Percentiles rank a stretch among this genome's conserved stretches.
These are phyloP conservation scores for Yarrowia sp. DNA, from an alignment of 805 yeast genomes.

Conservation along the genomic window DNA sequence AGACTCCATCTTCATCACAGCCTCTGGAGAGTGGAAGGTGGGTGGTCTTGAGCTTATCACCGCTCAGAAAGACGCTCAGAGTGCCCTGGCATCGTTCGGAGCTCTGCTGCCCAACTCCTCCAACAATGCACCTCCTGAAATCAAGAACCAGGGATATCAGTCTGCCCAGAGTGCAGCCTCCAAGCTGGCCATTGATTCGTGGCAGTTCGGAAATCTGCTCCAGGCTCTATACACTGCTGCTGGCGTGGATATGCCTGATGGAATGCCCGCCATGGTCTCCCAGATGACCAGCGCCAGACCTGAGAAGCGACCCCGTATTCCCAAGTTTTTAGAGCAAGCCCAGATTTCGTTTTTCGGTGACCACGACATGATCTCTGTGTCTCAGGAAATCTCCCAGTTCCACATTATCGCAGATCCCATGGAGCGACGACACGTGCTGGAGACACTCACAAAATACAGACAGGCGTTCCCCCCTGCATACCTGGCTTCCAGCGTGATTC, in stretches of 20 bases:
- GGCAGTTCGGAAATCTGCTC: constrained; percentile 54
- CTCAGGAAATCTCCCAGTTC: constrained; percentile 11
- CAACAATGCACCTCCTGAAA: constrained; percentile 52
- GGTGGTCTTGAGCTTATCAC: constrained; percentile 75
- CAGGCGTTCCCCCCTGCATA: constrained; percentile 48
- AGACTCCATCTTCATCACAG: constrained; percentile 60
- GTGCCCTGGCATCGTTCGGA: neutral
- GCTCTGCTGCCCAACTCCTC: constrained; percentile 14
- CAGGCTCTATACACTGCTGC: neutral
- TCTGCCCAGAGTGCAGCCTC: constrained; percentile 35
- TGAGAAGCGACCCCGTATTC: constrained; percentile 6
- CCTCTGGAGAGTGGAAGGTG: constrained; percentile 75
- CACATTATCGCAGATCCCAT: constrained; percentile 12
- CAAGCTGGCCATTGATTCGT: constrained; percentile 52
- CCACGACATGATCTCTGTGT: constrained; percentile 15
- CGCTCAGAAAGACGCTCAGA: constrained; percentile 44
- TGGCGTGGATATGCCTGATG: constrained; percentile 13
- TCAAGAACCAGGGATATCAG: constrained; percentile 45
- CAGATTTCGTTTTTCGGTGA: constrained; percentile 7
- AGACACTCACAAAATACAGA: neutral
- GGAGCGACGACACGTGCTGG: neutral
- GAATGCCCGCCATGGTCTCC: constrained; percentile 8
- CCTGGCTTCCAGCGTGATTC: constrained; percentile 61
- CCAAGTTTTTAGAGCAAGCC: constrained; percentile 15
- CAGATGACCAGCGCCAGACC: constrained; percentile 2